These are phyloP conservation scores for Gossypium anomalum DNA, from an alignment of 345 rosid genomes.

Conservation along the genomic window DNA sequence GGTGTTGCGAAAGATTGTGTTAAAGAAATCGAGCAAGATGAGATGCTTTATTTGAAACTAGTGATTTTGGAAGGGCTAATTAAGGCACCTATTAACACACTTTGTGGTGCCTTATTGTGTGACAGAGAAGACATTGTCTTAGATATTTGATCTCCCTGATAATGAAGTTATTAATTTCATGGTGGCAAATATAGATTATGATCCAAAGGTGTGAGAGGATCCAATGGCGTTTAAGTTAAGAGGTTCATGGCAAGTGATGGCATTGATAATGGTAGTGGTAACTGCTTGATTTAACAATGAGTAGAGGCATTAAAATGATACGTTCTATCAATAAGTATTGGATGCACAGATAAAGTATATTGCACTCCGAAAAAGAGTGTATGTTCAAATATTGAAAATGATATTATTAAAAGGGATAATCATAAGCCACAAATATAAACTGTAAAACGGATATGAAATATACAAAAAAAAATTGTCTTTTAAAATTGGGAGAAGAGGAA, in stretches of 20 bases:
- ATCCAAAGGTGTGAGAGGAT: constrained; percentile 11
- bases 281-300: constrained; percentile 11
- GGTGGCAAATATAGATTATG: constrained; percentile 19
- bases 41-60: background rate
- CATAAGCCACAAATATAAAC: too few species aligned
- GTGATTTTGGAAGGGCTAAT: constrained; percentile 28
- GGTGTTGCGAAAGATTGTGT: background rate
- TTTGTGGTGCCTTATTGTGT: constrained; percentile 26
- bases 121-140: constrained; percentile 18
- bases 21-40: constrained; percentile 16
- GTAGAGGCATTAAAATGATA: constrained; percentile 15
- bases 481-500: too few species aligned
- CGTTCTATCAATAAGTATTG: background rate
- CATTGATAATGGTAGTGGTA: background rate
- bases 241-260: constrained; percentile 6
- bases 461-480: too few species aligned
- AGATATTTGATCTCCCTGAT: constrained; percentile 5
- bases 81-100: constrained; percentile 27
- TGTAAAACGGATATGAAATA: too few species aligned
- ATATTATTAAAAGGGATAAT: too few species aligned
- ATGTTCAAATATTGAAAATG: too few species aligned
- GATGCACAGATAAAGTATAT: too few species aligned
- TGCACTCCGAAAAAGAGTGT: too few species aligned
- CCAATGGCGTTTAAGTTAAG: constrained; percentile 20
- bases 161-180: constrained; percentile 14